Base-by-base conservation (phyloP, 1,284 basidiomycete species). In the Ceratobasidium sp. region DNA sequence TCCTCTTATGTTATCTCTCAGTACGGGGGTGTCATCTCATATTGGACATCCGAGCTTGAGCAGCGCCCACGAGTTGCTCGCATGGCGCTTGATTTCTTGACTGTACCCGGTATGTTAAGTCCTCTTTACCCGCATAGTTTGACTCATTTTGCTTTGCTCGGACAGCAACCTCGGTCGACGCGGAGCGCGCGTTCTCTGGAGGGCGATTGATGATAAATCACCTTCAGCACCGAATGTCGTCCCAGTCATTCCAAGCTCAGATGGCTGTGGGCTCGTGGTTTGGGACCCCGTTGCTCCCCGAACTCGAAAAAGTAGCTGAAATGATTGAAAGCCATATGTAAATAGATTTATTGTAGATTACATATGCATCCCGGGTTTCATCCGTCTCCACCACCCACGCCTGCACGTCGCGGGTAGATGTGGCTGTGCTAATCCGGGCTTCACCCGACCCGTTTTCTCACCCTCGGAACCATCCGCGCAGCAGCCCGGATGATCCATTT, bases 401-500 rank as follows among this genome's bases (percentile, higher is more conserved):
- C 17, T 9, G 7, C 17, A 19, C 15, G 31, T 17, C 54, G 33
- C 33, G 31, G 57, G 33, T 60, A 44, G 27, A 17, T 9, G 57
- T 62, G 36, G 36, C 59, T 62, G 59, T 62, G 36, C 36, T n/a
- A 24, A 62, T 9, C 60, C 60, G 41, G 56, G 56, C 11, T n/a
- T 15, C 56, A 57, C 56, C 56, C 56, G 60, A 17, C 60, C 60
- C 60, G 60, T 62, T 22, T 33, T 47, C 41, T 11, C 60, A 62
- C 60, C 60, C 60, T 11, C 31, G 60, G 60, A 45, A 62, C 48
- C 22, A 62, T 27, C 60, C 41, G n/a, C 60, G 60, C 41, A 5
- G 44, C 60, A 62, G 48, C 41, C 60, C 60, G 41, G 60, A 27
- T 47, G 41, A 62, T 27, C 60, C 41, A 27, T 62, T 62, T 62